Evolutionary conservation across 352 stramenopile species (phyloP).

Genomic region (Pythium biforme): DNA sequence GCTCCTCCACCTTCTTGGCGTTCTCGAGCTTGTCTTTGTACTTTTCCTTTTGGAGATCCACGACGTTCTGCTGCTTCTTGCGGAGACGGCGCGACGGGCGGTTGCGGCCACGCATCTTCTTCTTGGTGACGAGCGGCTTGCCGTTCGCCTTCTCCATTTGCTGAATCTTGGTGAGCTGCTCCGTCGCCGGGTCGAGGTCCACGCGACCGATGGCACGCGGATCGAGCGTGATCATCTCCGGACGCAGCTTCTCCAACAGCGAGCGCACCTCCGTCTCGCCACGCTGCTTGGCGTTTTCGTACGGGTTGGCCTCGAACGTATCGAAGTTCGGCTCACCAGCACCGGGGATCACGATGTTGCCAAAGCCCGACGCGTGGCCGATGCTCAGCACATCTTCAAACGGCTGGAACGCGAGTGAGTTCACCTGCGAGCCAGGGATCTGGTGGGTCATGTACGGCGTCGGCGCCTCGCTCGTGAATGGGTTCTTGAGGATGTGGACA

Average conservation of each 20-base stretch:
- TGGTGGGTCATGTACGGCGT: slow-evolving; percentile 91
- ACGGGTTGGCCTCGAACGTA: slow-evolving; percentile 98
- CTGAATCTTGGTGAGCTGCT: slow-evolving; percentile 82
- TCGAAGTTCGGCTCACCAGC: slow-evolving; percentile 98
- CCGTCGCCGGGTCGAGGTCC: slow-evolving; percentile 86
- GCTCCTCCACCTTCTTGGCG: slow-evolving; percentile 73
- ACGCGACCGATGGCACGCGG: slow-evolving; percentile 92
- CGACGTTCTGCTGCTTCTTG: slow-evolving; percentile 98
- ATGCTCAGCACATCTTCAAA: slow-evolving; percentile 98
- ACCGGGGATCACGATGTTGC: slow-evolving; percentile 93
- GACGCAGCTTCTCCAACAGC: slow-evolving; percentile 97
- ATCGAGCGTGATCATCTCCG: slow-evolving; percentile 98
- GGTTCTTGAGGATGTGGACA: slow-evolving; percentile 91
- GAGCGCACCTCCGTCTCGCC: slow-evolving; percentile 95
- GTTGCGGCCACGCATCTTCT: slow-evolving; percentile 97
- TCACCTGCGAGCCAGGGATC: slow-evolving; percentile 82
- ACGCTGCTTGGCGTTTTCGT: slow-evolving; percentile 95
- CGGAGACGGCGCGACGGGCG: slow-evolving; percentile 95
- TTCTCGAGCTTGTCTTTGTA: slow-evolving; percentile 83
- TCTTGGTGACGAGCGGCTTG: slow-evolving; percentile 79
- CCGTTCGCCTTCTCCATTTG: slow-evolving; percentile 75
- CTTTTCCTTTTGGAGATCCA: slow-evolving; percentile 93
- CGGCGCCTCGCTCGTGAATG: slow-evolving; percentile 73
- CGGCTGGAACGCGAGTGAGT: slow-evolving; percentile 93
- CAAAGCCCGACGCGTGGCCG: slow-evolving; percentile 87